These are phyloP conservation scores for Termitomyces sp. DNA, from an alignment of 768 basidiomycete genomes.

Conservation along the genomic window DNA sequence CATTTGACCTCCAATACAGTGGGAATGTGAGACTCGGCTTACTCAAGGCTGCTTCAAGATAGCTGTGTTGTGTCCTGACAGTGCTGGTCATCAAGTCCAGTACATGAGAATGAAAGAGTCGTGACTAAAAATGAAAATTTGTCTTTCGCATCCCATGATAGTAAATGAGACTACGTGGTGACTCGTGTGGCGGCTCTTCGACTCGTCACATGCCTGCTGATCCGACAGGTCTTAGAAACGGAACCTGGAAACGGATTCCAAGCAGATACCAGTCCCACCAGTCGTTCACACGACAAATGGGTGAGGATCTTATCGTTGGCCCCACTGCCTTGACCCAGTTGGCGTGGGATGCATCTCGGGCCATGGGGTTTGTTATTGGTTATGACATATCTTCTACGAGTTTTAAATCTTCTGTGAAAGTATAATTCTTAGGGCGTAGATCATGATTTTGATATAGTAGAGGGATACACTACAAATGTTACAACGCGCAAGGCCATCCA, in stretches of 20 bases:
- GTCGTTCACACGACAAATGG: slow-evolving; percentile 50
- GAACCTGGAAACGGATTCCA: slow-evolving; percentile 23
- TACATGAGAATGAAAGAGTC: neutral
- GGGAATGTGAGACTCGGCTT: neutral
- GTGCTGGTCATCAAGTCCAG: too few species aligned
- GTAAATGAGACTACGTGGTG: too few species aligned
- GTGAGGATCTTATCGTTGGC: slow-evolving; percentile 53
- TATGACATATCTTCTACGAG: slow-evolving; percentile 3
- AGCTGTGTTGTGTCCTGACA: neutral
- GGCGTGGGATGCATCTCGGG: slow-evolving; percentile 43
- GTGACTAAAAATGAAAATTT: too few species aligned
- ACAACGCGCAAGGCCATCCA: slow-evolving; percentile 7
- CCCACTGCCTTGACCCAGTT: slow-evolving; percentile 38
- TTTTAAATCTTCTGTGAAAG: neutral
- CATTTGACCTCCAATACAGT: neutral
- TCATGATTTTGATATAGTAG: neutral
- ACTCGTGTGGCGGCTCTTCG: neutral
- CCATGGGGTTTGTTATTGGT: slow-evolving; percentile 59
- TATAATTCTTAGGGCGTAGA: neutral
- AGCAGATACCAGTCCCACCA: slow-evolving; percentile 61
- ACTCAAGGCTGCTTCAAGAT: neutral
- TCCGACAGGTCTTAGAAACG: too few species aligned
- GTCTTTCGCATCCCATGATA: neutral
- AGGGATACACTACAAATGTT: neutral
- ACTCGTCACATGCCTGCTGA: too few species aligned